Base-by-base conservation (phyloP, 352 stramenopile genomes). In the Peronospora belbahrii region DNA sequence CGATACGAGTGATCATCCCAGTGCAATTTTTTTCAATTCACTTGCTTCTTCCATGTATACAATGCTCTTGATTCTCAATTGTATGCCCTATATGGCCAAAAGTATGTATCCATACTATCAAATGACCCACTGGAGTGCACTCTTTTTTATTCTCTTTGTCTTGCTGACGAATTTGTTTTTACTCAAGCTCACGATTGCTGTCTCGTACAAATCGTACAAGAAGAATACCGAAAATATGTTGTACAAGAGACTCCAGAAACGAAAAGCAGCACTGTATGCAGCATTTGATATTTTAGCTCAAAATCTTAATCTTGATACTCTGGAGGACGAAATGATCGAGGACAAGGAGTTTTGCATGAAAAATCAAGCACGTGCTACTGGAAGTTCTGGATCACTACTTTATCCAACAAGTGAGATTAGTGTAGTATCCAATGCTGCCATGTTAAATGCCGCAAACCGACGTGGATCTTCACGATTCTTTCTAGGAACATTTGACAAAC, bases 131-230 rank as follows among this genome's bases (percentile, higher is more conserved):
- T 91, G 80, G 80, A 88, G 76, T 55, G 64, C 80, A 19, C 11
- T 88, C 4, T 91, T 83, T 52, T 91, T 91, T 48, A 62, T 91
- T 23, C 35, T 86, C 13, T 88, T 91, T 45, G 72, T 91, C 20
- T 42, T 91, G 42, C 63, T 88, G 31, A 86, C 76, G 10, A 88
- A 85, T 53, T 52, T 89, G 10, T 91, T 91, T 50, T 50, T 91
- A 17, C 59, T 83, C 59, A 91, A 91, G 60, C 73, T 91, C 45
- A 88, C 77, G 19, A 91, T 91, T 41, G 75, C 80, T 47, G 80
- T 87, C 15, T 87, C 74, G 11, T 91, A 88, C 60, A 76, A 79
- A 43, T 86, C 74, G 15, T 91, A 91, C 74, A 87, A 88, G 62
- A 71, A 85, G 18, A 81, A 91, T 63, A 91, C 74, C 1, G 80